These are phyloP conservation scores for Stellera chamaejasme DNA, from an alignment of 345 rosid species.

Conservation along the genomic window DNA sequence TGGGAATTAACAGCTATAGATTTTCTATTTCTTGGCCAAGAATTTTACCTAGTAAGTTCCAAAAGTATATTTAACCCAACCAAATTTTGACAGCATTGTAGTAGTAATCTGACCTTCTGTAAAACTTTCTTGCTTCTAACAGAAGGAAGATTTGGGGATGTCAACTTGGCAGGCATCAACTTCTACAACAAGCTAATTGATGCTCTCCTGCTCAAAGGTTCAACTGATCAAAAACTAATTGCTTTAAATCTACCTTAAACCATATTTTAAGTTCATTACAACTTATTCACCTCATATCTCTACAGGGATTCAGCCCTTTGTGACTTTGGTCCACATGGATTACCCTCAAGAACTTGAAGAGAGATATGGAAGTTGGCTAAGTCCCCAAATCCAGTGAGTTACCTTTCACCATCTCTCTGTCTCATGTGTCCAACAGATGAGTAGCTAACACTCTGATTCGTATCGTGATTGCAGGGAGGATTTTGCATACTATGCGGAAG, in stretches of 20 bases:
- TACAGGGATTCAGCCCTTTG: constrained; percentile 65
- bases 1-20: constrained; percentile 38
- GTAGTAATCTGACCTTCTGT: no score
- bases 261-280: neutral
- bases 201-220: constrained; percentile 44
- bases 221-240: neutral
- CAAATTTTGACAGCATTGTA: neutral
- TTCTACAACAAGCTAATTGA: constrained; percentile 48
- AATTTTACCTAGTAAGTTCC: constrained; percentile 58
- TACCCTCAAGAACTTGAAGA: constrained; percentile 67
- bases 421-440: neutral
- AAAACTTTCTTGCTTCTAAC: neutral
- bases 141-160: constrained; percentile 63
- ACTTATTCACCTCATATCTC: neutral
- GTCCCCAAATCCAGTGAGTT: constrained; percentile 44
- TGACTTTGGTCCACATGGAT: constrained; percentile 56
- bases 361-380: constrained; percentile 70
- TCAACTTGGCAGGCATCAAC: constrained; percentile 47
- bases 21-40: constrained; percentile 86
- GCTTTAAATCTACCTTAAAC: neutral
- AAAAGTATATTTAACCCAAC: neutral
- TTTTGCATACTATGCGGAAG: constrained; percentile 40
- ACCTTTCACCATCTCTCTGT: neutral
- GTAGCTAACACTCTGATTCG: neutral
- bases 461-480: constrained; percentile 37